Base-by-base conservation (phyloP, 148 eudicot species). In the Suaeda aralocaspica region DNA sequence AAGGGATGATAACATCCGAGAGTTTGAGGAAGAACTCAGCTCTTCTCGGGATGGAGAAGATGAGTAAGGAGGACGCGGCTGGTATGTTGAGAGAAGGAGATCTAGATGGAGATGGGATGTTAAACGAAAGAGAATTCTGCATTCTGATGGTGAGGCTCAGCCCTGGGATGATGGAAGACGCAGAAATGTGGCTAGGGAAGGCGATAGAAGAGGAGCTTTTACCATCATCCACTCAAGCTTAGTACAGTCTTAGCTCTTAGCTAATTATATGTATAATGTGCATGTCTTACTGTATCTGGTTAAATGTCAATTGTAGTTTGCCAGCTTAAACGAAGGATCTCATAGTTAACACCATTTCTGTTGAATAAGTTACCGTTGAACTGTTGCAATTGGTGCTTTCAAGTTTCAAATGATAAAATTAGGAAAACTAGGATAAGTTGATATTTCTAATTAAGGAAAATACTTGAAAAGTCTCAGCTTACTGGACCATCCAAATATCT, bases 131-230 rank as follows among this genome's bases (percentile, higher is more conserved):
- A 74, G 82, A 79, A 24, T 79, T 79, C 52, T 79, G 82, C 26
- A 25, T 79, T 11, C 60, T 79, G 72, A 79, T 79, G 82, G 77
- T 79, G 21, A 75, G 82, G n/a, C 68, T 79, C 2, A 79, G 82
- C 48, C 82, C 82, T 59, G 76, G 44, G 16, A 63, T 79, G 72
- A 79, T 79, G 82, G 39, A 66, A 3, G 52, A 78, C 33, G 81
- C 81, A 6, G 61, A 73, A 39, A 44, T 33, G 25, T 78, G 69
- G 74, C 70, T 78, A n/a, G 53, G 68, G 13, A 73, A 78, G 50
- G 81, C 76, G 46, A 71, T 77, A 60, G 50, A 77, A 50, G 56
- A 41, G 0, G 72, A 77, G 41, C 52, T 72, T 60, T 46, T 12
- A 48, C 12, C 71, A 8, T 6, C 46, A 0, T 29, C 30, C 11